Conservation (phyloP, 75 land plant species). For the Sequoiadendron giganteum region DNA sequence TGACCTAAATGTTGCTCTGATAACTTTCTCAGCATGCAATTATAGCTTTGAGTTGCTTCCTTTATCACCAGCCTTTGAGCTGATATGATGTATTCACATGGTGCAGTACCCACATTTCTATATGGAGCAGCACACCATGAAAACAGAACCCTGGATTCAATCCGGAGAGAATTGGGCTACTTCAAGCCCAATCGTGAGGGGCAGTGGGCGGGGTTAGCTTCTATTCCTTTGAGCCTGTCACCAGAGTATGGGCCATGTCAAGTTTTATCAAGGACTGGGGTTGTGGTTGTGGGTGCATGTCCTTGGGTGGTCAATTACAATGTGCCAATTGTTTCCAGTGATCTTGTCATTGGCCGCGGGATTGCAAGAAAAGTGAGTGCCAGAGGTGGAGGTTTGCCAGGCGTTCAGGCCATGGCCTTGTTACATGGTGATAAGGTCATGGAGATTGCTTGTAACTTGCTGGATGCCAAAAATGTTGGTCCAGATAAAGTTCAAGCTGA, state of each 20-base stretch:
- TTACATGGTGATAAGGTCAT: conserved; percentile 53
- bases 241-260: conserved; percentile 76
- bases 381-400: conserved; percentile 84
- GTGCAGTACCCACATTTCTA: conserved; percentile 73
- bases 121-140: conserved; percentile 84
- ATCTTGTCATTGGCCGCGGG: conserved; percentile 54
- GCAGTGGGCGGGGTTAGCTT: conserved; percentile 67
- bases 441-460: conserved; percentile 92
- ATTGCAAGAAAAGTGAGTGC: conserved; percentile 72
- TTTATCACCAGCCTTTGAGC: neutral
- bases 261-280: conserved; percentile 46
- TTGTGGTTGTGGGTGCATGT: conserved; percentile 82
- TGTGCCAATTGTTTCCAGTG: conserved; percentile 58
- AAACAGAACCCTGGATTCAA: conserved; percentile 53
- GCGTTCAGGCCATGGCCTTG: conserved; percentile 93
- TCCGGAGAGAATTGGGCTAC: conserved; percentile 85
- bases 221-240: conserved; percentile 22
- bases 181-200: conserved; percentile 56
- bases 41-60: neutral
- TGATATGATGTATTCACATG: neutral
- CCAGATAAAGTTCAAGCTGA: conserved; percentile 65
- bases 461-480: conserved; percentile 54
- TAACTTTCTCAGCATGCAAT: neutral
- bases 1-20: neutral
- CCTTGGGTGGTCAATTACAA: conserved; percentile 93